phyloP scores from a whole-genome alignment of 2,329 filamentous ascomycete species.

The Pseudogymnoascus sp. region DNA sequence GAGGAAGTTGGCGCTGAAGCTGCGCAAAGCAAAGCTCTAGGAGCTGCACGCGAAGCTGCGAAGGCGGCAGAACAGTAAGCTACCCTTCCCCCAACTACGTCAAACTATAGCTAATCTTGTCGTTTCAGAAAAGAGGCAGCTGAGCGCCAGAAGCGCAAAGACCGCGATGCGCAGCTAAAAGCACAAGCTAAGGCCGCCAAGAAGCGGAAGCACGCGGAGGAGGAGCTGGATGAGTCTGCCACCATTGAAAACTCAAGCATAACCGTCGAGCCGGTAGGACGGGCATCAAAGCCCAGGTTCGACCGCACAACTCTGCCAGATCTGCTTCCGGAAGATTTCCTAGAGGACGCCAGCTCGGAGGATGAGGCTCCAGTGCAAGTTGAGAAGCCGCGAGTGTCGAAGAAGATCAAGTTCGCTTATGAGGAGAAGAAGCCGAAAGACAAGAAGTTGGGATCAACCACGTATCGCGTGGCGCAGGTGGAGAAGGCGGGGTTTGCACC shows the following conservation, averaged over 20 bases:
- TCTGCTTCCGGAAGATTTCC: conserved; percentile 27
- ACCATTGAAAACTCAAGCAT: background rate
- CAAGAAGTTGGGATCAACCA: conserved; percentile 25
- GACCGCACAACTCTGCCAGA: conserved; percentile 21
- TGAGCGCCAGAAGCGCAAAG: conserved; percentile 27
- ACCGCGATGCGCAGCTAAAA: conserved; percentile 24
- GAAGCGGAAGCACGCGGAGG: conserved; percentile 22
- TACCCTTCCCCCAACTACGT: background rate
- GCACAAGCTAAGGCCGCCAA: conserved; percentile 24
- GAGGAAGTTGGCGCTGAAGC: conserved; percentile 26
- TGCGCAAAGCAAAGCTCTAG: conserved; percentile 21
- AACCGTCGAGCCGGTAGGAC: background rate
- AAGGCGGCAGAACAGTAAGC: conserved; percentile 26
- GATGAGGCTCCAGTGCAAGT: background rate
- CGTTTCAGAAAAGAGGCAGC: conserved; percentile 23
- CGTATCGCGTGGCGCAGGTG: conserved; percentile 25
- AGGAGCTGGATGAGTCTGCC: background rate
- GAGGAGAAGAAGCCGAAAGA: conserved; percentile 28
- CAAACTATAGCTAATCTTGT: conserved; percentile 14
- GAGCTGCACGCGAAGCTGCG: conserved; percentile 23
- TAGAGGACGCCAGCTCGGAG: conserved; percentile 25
- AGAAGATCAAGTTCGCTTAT: conserved; percentile 26
- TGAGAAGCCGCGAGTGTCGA: conserved; percentile 16
- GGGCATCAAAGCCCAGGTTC: background rate
- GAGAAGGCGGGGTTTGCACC: conserved; percentile 24